These are phyloP conservation scores for Emergomyces pasteurianus DNA, from an alignment of 2,329 filamentous ascomycete species.

Conservation along the genomic window DNA sequence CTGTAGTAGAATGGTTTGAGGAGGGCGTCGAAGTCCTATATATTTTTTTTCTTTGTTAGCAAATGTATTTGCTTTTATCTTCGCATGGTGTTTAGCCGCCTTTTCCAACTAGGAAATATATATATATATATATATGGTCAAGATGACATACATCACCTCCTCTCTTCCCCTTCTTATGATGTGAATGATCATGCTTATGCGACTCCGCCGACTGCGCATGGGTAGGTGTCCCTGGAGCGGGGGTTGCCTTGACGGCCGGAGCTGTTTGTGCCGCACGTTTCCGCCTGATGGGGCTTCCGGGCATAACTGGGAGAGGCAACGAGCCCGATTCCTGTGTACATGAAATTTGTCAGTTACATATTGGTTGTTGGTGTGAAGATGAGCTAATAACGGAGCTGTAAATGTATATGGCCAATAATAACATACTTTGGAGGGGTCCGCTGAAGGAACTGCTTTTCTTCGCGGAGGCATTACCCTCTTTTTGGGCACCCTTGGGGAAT, in stretches of 20 bases:
- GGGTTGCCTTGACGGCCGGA: neutral
- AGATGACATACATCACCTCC: neutral
- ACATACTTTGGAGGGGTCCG: slow-evolving; percentile 21
- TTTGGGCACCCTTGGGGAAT: neutral
- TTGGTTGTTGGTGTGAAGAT: slow-evolving; percentile 6
- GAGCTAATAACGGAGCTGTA: neutral
- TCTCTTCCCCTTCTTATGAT: neutral
- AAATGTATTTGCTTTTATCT: neutral
- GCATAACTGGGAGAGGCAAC: slow-evolving; percentile 1
- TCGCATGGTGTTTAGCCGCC: neutral
- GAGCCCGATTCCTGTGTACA: neutral
- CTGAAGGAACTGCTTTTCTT: slow-evolving; percentile 21
- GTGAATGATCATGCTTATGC: neutral
- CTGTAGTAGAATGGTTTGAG: slow-evolving; percentile 59
- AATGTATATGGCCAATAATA: slow-evolving; percentile 13
- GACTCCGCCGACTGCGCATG: neutral
- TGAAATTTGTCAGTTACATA: neutral
- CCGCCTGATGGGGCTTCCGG: slow-evolving; percentile 4
- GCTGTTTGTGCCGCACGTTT: slow-evolving; percentile 4
- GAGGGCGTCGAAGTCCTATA: slow-evolving; percentile 46
- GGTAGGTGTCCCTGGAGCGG: neutral
- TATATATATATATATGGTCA: neutral
- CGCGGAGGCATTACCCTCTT: slow-evolving; percentile 25
- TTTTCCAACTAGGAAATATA: neutral
- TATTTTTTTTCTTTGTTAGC: neutral